These are phyloP conservation scores for Fusarium pininemorale DNA, from an alignment of 2,329 filamentous ascomycete genomes.

Conservation along the genomic window DNA sequence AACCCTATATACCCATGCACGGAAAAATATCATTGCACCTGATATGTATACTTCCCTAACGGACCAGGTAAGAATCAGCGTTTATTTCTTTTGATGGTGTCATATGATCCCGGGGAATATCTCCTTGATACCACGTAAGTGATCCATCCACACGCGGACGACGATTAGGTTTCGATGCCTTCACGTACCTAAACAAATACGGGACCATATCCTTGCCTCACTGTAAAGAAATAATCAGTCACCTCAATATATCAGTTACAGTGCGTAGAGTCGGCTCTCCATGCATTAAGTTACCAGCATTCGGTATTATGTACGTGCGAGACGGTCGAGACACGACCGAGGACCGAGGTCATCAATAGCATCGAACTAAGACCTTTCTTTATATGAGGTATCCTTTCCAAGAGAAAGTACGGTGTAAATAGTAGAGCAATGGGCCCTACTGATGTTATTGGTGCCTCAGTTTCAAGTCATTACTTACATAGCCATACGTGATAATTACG, in stretches of 20 bases:
- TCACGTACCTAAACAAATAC: neutral
- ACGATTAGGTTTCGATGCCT: neutral
- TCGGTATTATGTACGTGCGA: neutral
- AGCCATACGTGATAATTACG: constrained; percentile 11
- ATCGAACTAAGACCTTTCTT: neutral
- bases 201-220: neutral
- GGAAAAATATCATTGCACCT: constrained; percentile 17
- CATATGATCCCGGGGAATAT: constrained; percentile 20
- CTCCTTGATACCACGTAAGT: constrained; percentile 13
- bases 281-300: constrained; percentile 9
- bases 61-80: neutral
- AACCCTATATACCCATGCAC: constrained; percentile 12
- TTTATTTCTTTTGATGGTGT: constrained; percentile 5
- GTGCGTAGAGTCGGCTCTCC: neutral
- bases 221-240: neutral
- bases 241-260: neutral
- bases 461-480: constrained; percentile 12
- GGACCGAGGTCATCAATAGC: neutral
- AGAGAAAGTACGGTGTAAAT: neutral
- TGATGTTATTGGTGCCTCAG: constrained; percentile 5
- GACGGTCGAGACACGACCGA: neutral
- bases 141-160: neutral
- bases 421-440: constrained; percentile 1
- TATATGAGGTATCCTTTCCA: neutral
- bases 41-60: constrained; percentile 1